Conservation (phyloP, 768 basidiomycete genomes). For the Gymnopilus dilepis region DNA sequence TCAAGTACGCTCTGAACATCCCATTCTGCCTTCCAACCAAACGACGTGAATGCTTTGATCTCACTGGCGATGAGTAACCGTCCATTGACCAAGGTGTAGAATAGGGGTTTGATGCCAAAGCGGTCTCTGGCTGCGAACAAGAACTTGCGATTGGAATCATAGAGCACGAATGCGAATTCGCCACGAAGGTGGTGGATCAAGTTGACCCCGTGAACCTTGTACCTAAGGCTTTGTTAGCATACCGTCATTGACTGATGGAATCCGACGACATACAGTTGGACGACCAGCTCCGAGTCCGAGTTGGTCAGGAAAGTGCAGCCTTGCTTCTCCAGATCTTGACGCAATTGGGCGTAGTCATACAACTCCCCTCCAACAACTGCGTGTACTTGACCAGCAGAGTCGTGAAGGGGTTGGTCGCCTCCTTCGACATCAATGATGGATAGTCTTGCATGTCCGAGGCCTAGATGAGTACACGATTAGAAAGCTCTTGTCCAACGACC, state of each 20-base stretch:
- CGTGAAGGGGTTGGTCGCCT: slow-evolving; percentile 3
- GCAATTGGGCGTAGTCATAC: background rate
- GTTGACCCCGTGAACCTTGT: background rate
- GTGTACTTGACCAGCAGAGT: background rate
- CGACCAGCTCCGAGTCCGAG: slow-evolving; percentile 3
- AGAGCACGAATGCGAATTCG: background rate
- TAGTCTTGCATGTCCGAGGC: background rate
- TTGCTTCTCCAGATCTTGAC: background rate
- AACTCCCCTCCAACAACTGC: background rate
- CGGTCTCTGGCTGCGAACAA: background rate
- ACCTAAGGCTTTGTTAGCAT: background rate
- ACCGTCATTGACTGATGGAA: background rate
- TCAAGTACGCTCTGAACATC: slow-evolving; percentile 1
- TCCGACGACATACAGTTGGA: background rate
- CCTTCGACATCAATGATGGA: slow-evolving; percentile 1
- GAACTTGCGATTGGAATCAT: background rate
- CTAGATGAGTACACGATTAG: background rate
- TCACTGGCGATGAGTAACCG: background rate
- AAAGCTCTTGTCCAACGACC: background rate
- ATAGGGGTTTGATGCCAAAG: slow-evolving; percentile 3
- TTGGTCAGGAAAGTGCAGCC: slow-evolving; percentile 3
- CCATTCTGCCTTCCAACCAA: slow-evolving; percentile 3
- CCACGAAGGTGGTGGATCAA: background rate
- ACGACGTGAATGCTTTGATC: background rate
- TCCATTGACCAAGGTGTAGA: background rate